phyloP scores from a whole-genome alignment of 257 asterid species.

The Verbena officinalis region DNA sequence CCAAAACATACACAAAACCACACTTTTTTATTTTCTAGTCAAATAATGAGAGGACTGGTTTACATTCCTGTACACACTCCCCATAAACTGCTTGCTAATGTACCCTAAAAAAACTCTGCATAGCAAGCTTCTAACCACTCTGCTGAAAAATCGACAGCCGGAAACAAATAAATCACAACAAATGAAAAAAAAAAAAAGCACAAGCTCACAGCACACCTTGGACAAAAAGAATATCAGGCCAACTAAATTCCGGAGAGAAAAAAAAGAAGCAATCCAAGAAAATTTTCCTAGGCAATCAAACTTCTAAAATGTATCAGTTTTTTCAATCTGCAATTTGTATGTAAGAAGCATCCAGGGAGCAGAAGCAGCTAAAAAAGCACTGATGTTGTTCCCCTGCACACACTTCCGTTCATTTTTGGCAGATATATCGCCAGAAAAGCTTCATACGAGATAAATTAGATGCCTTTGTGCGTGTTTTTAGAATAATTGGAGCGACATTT shows the following conservation, averaged over 20 bases:
- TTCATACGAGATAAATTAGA: constrained; percentile 20
- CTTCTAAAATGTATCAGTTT: constrained; percentile 35
- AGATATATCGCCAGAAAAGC: constrained; percentile 30
- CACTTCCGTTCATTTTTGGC: constrained; percentile 32
- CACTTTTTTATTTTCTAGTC: constrained; percentile 45
- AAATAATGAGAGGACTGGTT: constrained; percentile 46
- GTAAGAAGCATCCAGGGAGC: constrained; percentile 45
- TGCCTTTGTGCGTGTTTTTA: constrained; percentile 33
- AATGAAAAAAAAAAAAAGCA: constrained; percentile 27
- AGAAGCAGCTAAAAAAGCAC: constrained; percentile 74
- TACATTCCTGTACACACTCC: constrained; percentile 62
- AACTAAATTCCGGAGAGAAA: constrained; percentile 33
- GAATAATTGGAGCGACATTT: constrained; percentile 88
- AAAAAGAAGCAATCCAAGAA: constrained; percentile 6
- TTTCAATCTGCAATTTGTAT: constrained; percentile 33
- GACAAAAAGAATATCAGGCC: constrained; percentile 54
- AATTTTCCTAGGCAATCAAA: constrained; percentile 32
- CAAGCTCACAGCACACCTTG: constrained; percentile 66
- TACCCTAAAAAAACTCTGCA: constrained; percentile 44
- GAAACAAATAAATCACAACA: constrained; percentile 29
- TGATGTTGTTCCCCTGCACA: constrained; percentile 49
- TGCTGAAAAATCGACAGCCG: constrained; percentile 33
- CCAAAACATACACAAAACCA: constrained; percentile 35
- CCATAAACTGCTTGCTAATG: constrained; percentile 31
- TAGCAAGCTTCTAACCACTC: constrained; percentile 47